phyloP scores from a whole-genome alignment of 164 flowering plant species.

The Umbellularia californica region DNA sequence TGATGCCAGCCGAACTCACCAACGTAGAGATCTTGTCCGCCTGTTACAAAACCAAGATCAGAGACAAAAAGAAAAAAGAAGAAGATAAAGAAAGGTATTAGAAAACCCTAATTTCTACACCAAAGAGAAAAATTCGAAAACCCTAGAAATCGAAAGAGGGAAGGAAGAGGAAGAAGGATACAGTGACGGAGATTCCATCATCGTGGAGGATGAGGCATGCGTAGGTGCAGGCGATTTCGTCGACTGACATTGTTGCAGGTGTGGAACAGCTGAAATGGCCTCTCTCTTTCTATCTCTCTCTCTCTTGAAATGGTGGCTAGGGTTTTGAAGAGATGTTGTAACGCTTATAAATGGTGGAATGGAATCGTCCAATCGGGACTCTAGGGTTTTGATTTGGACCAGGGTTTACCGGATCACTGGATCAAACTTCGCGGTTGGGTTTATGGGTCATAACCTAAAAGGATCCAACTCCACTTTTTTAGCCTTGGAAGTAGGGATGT shows the following conservation, averaged over 20 bases:
- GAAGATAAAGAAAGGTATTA: background rate
- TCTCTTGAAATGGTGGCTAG: too few species aligned
- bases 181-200: slow-evolving; percentile 19
- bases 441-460: too few species aligned
- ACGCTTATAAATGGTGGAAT: too few species aligned
- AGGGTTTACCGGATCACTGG: too few species aligned
- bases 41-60: background rate
- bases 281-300: too few species aligned
- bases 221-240: slow-evolving; percentile 15
- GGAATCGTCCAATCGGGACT: too few species aligned
- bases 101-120: background rate
- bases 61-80: background rate
- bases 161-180: background rate
- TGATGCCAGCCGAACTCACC: slow-evolving; percentile 9
- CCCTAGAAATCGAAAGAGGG: background rate
- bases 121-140: background rate
- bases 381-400: too few species aligned
- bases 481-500: too few species aligned
- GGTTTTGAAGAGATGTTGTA: too few species aligned
- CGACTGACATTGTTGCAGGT: slow-evolving; percentile 8
- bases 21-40: slow-evolving; percentile 17
- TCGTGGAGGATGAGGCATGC: slow-evolving; percentile 20
- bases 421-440: too few species aligned
- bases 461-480: too few species aligned
- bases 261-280: too few species aligned